These are phyloP conservation scores for Sarocladiaceae sp. DNA, from an alignment of 2,329 filamentous ascomycete genomes.

Conservation along the genomic window DNA sequence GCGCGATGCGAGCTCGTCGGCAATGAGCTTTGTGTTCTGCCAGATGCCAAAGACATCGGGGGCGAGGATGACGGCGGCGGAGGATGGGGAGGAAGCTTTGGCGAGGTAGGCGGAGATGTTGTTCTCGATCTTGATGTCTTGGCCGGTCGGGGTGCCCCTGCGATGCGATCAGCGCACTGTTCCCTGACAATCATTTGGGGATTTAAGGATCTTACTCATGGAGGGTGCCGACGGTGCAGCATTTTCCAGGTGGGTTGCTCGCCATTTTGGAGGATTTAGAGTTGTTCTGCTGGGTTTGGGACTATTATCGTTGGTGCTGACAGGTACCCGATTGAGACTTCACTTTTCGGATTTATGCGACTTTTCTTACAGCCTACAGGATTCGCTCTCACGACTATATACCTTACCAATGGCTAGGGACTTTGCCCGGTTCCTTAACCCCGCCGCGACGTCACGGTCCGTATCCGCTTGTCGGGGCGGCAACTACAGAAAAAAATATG, in stretches of 20 bases:
- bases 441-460: not conserved
- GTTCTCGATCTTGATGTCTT: slow-evolving; percentile 35
- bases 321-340: too few relatives aligned
- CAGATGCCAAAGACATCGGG: slow-evolving; percentile 47
- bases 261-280: slow-evolving; percentile 28
- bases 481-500: too few relatives aligned
- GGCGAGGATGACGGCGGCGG: slow-evolving; percentile 36
- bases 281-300: not conserved
- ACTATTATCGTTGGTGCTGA: not conserved
- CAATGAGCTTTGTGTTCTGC: slow-evolving; percentile 29
- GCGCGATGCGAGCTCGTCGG: slow-evolving; percentile 28
- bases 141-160: slow-evolving; percentile 43
- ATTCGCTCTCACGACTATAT: too few relatives aligned
- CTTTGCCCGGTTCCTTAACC: too few relatives aligned
- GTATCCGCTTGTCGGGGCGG: not conserved
- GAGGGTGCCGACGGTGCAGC: slow-evolving; percentile 47
- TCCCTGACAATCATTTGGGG: not conserved
- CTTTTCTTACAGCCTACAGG: too few relatives aligned
- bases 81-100: slow-evolving; percentile 19
- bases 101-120: slow-evolving; percentile 45
- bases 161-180: not conserved
- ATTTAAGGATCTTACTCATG: slow-evolving; percentile 50
- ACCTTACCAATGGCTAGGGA: too few relatives aligned
- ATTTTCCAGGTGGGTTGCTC: slow-evolving; percentile 42
- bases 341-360: too few relatives aligned